Conservation (phyloP, 495 filamentous ascomycete species). For the Aspergillus conjunctus region DNA sequence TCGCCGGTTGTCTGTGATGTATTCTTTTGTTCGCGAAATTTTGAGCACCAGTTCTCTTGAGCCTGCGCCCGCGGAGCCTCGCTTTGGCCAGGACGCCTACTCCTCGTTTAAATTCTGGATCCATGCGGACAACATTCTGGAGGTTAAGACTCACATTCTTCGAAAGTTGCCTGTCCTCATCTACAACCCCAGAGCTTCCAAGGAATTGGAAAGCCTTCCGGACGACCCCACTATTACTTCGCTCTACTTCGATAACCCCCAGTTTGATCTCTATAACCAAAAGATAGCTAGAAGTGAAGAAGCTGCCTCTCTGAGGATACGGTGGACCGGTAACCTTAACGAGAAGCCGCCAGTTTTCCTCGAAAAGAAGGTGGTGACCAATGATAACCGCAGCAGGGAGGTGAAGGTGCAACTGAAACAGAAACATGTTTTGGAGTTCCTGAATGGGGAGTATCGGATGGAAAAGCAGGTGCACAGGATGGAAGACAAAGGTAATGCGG, state of each 20-base stretch:
- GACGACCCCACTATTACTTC: constrained; percentile 91
- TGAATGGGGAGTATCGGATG: constrained; percentile 85
- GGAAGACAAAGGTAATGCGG: constrained; percentile 64
- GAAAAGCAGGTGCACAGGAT: constrained; percentile 88
- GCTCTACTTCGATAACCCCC: constrained; percentile 88
- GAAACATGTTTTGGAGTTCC: constrained; percentile 89
- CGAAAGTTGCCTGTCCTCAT: constrained; percentile 87
- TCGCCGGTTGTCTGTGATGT: constrained; percentile 88
- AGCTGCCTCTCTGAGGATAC: constrained; percentile 79
- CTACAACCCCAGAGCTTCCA: constrained; percentile 83
- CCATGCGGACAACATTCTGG: constrained; percentile 88
- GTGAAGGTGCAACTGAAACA: constrained; percentile 82
- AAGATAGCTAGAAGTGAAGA: constrained; percentile 79
- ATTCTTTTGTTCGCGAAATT: constrained; percentile 86
- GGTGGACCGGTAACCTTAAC: constrained; percentile 88
- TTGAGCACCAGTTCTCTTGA: constrained; percentile 58
- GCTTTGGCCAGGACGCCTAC: constrained; percentile 65
- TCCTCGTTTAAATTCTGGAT: constrained; percentile 99
- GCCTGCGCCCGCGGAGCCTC: constrained; percentile 40
- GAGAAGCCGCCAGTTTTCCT: constrained; percentile 75
- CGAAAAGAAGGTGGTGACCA: constrained; percentile 84
- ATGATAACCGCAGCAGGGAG: constrained; percentile 73
- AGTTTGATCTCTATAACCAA: constrained; percentile 80
- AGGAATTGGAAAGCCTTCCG: constrained; percentile 71
- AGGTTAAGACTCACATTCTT: constrained; percentile 93